These are phyloP conservation scores for Ceratocystis albifundus DNA, from an alignment of 2,329 filamentous ascomycete species.

Conservation along the genomic window DNA sequence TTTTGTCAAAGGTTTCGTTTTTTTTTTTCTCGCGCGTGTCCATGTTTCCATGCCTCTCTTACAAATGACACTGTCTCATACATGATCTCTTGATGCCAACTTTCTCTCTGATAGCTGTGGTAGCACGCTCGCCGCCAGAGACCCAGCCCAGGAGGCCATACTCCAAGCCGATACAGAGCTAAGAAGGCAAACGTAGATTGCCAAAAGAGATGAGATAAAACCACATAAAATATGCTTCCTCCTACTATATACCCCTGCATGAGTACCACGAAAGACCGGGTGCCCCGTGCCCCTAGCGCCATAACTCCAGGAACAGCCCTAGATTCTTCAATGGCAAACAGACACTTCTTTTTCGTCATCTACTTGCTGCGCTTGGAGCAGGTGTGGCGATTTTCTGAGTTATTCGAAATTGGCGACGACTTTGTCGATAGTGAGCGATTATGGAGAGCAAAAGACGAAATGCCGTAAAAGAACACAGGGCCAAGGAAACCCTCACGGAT, in stretches of 20 bases:
- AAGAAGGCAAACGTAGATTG: neutral
- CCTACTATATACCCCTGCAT: slow-evolving; percentile 2
- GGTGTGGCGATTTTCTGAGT: neutral
- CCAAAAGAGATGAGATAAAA: neutral
- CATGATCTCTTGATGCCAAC: neutral
- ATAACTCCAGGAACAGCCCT: slow-evolving; percentile 2
- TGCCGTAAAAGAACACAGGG: neutral
- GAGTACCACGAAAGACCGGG: neutral
- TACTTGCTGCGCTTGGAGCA: neutral
- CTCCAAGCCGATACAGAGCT: neutral
- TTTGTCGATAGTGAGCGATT: neutral
- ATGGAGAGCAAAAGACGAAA: neutral
- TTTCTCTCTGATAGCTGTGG: neutral
- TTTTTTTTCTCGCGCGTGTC: neutral
- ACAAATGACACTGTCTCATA: neutral
- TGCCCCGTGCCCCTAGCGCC: neutral
- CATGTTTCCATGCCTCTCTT: neutral
- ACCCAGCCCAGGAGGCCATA: neutral
- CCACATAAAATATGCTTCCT: neutral
- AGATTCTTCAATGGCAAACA: neutral
- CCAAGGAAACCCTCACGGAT: no score
- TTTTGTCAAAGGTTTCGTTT: neutral
- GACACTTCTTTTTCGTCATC: neutral
- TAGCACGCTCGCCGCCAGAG: neutral
- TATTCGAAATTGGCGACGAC: neutral